phyloP scores from a whole-genome alignment of 441 rosid species.

The Aleurites moluccanus region DNA sequence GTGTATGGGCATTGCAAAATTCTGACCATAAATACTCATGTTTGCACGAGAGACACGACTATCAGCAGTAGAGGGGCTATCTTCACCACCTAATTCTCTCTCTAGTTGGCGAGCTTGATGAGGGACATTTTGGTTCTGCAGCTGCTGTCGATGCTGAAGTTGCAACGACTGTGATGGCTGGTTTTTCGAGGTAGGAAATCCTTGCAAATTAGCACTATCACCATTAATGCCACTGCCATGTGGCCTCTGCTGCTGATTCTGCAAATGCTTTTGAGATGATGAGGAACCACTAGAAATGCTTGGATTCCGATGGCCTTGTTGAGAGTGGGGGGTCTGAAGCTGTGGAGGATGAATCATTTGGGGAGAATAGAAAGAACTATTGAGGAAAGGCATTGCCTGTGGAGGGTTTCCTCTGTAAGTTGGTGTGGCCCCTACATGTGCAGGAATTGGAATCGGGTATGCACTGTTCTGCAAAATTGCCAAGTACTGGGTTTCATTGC shows the following conservation, averaged over 20 bases:
- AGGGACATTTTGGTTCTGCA: conserved; percentile 57
- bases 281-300: conserved; percentile 74
- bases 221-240: conserved; percentile 41
- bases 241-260: conserved; percentile 70
- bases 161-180: conserved; percentile 57
- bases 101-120: conserved; percentile 62
- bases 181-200: conserved; percentile 57
- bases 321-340: conserved; percentile 52
- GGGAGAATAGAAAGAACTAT: conserved; percentile 82
- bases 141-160: conserved; percentile 67
- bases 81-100: conserved; percentile 68
- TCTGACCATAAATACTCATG: conserved; percentile 59
- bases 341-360: conserved; percentile 89
- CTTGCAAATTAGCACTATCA: conserved; percentile 56
- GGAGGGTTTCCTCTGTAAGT: conserved; percentile 72
- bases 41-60: conserved; percentile 61
- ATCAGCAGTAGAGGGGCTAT: conserved; percentile 81
- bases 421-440: conserved; percentile 79
- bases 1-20: conserved; percentile 61
- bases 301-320: conserved; percentile 63
- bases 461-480: conserved; percentile 84
- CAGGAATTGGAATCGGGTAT: conserved; percentile 79
- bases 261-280: conserved; percentile 76
- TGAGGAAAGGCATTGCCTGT: conserved; percentile 77
- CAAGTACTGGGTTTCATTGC: conserved; percentile 83